Conservation (phyloP, 2,329 filamentous ascomycete species). For the Botrytis paeoniae region DNA sequence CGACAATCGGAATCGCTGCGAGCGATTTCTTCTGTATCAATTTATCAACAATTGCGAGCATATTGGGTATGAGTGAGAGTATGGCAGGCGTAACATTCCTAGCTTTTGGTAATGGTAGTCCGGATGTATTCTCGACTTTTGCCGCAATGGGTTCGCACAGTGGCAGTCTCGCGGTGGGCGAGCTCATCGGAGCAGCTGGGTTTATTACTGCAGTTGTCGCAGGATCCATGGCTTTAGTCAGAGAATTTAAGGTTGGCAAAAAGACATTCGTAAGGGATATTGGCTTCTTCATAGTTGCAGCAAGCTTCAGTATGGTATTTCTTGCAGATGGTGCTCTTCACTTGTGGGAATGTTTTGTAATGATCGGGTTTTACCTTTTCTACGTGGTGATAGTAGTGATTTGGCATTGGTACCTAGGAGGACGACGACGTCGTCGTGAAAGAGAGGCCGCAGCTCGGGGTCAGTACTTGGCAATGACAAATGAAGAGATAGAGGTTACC, state of each 20-base stretch:
- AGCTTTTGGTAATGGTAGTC: constrained; percentile 95
- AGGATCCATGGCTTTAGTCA: constrained; percentile 94
- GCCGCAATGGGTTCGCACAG: constrained; percentile 96
- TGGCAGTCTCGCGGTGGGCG: constrained; percentile 92
- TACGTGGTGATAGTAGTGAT: constrained; percentile 85
- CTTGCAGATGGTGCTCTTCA: constrained; percentile 79
- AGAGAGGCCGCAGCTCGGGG: constrained; percentile 70
- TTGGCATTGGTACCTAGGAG: constrained; percentile 84
- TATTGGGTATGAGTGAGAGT: constrained; percentile 92
- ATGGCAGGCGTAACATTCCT: constrained; percentile 94
- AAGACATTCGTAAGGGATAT: constrained; percentile 91
- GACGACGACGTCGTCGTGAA: constrained; percentile 57
- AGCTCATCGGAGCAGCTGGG: constrained; percentile 88
- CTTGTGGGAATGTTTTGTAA: constrained; percentile 83
- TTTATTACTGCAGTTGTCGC: constrained; percentile 97
- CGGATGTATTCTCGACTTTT: constrained; percentile 97
- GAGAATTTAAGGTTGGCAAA: constrained; percentile 86
- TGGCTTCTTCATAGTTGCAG: constrained; percentile 84
- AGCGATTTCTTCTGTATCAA: constrained; percentile 99
- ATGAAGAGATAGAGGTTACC: constrained; percentile 51
- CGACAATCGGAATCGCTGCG: constrained; percentile 94
- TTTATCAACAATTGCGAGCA: constrained; percentile 83
- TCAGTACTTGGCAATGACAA: constrained; percentile 63
- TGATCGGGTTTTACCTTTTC: constrained; percentile 88
- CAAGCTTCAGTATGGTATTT: constrained; percentile 83